Percentiles rank a stretch among this genome's conserved stretches.
Evolutionary conservation across 192 early-diverging fungal genomes (phyloP).

Genomic region (Geranomyces michiganensis): DNA sequence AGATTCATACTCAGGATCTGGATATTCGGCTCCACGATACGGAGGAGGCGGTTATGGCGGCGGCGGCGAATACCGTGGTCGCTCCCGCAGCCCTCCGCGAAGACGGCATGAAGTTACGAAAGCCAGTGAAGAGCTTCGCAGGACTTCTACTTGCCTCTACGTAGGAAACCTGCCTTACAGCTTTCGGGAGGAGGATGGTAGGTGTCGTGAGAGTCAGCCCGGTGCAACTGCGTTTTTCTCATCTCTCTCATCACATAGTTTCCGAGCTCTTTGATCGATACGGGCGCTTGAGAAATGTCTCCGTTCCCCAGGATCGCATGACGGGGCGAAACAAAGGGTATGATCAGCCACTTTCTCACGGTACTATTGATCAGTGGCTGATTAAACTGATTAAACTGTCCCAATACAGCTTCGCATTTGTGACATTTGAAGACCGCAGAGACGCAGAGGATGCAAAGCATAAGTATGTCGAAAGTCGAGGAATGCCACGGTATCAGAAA

Average conservation of each 20-base stretch:
- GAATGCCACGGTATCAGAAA: not conserved
- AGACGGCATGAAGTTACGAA: conserved; percentile 23
- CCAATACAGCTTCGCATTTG: conserved; percentile 71
- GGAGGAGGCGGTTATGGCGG: conserved; percentile 35
- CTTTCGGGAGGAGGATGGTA: conserved; percentile 67
- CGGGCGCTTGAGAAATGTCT: conserved; percentile 65
- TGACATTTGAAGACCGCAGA: conserved; percentile 72
- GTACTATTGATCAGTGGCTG: conserved; percentile 5
- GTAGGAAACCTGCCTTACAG: conserved; percentile 78
- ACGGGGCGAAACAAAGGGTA: conserved; percentile 84
- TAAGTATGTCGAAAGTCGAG: conserved; percentile 27
- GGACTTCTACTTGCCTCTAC: conserved; percentile 65
- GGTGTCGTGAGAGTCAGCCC: not conserved
- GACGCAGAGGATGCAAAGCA: conserved; percentile 69
- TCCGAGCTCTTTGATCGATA: conserved; percentile 75
- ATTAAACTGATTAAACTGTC: not conserved
- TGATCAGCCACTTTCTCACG: too few relatives aligned
- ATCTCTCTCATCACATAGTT: conserved; percentile 33
- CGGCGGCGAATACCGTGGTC: conserved; percentile 1
- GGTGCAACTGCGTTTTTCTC: not conserved
- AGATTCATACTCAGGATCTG: conserved; percentile 22
- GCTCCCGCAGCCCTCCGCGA: conserved; percentile 48
- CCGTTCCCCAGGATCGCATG: conserved; percentile 72
- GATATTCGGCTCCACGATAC: conserved; percentile 24
- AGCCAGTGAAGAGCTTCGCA: conserved; percentile 69